Evolutionary conservation across 768 basidiomycete species (phyloP), one percentile per base, ranked within the genome.

Genomic region (Artomyces pyxidatus): DNA sequence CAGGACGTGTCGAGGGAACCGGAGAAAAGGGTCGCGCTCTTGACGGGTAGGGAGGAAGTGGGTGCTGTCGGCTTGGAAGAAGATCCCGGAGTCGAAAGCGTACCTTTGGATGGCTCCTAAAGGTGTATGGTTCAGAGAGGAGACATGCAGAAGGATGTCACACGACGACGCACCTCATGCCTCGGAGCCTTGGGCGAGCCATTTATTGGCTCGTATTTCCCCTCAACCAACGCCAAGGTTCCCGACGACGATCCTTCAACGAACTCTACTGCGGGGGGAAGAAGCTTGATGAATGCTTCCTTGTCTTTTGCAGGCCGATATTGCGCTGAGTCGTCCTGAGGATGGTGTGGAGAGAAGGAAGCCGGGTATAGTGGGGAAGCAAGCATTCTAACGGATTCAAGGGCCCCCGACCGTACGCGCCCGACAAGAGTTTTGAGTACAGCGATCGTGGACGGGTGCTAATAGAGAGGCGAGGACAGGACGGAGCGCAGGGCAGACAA

Each of bases 181-280:
- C 74, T 73, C 42, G 67, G 30, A 35, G 71, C 61, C 61, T 77
- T 78, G 14, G 84, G 78, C 17, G 77, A 74, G 39, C 70, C 77
- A 55, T 90, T 91, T 62, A 91, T 88, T 23, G 88, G 83, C 54
- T 86, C 79, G 61, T 89, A 91, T 63, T 83, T 88, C 37, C 81
- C 80, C 57, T 85, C 84, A 22, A 77, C 76, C 5, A 85, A 74
- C 39, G 81, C 82, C 28, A 88, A 67, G 12, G 80, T 68, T 2
- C 86, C 86, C 38, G 86, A 80, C 12, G 88, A 89, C 3, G 88
- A 89, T 19, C 88, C 88, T 62, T 90, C 88, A 44, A 89, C 69
- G 46, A 90, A 90, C 63, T 90, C 88, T 51, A 90, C 74, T 16
- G 83, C 78, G n/a, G 85, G 84, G 4, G 84, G 83, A 30, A 87